Base-by-base conservation (phyloP, 2,329 filamentous ascomycete genomes). In the Emmonsia crescens region DNA sequence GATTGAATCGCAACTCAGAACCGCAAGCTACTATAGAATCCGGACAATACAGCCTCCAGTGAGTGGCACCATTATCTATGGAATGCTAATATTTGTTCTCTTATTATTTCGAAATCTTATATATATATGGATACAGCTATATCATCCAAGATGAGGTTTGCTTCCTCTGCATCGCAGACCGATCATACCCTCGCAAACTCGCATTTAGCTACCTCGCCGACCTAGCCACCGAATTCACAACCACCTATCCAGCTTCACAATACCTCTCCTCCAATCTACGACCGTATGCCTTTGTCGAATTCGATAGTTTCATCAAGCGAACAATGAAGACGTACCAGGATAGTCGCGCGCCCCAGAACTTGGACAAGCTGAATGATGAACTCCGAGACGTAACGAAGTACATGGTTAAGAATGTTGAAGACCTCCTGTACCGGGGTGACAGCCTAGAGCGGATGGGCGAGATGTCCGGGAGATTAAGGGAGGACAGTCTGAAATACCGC, bases 351-450 rank as follows among this genome's bases (percentile, higher is more conserved):
- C 85, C 89, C 16, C 89, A 92, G 77, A 97, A 97, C 77, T 84
- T 99, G 62, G 91, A 95, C 76, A 91, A 93, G 77, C 81, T 99
- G 67, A 97, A 99, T 73, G 91, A 96, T 72, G 95, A 99, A 82
- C 84, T 99, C 67, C 88, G 92, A 74, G 94, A 97, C 76, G 95
- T 99, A 61, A 97, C 94, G 1, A 92, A 96, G 78, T 92, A 99
- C 72, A 99, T 99, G 95, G 97, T 92, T 61, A 97, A 97, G 84
- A 99, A 99, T 76, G 97, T 99, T 68, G 94, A 99, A 80, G 94
- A 99, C 75, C 79, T 99, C 72, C 80, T 99, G 60, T 99, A 99
- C 74, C 82, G 95, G 64, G 94, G 94, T 33, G 94, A 99, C 74
- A 94, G 87, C 70, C 78, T 99, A 68, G 94, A 99, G 78, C 85